A percentile compares a stretch with the other conserved stretches of the same genome.
These are phyloP conservation scores for Gracilaria caudata DNA, from an alignment of 23 red algal genomes.

Conservation along the genomic window DNA sequence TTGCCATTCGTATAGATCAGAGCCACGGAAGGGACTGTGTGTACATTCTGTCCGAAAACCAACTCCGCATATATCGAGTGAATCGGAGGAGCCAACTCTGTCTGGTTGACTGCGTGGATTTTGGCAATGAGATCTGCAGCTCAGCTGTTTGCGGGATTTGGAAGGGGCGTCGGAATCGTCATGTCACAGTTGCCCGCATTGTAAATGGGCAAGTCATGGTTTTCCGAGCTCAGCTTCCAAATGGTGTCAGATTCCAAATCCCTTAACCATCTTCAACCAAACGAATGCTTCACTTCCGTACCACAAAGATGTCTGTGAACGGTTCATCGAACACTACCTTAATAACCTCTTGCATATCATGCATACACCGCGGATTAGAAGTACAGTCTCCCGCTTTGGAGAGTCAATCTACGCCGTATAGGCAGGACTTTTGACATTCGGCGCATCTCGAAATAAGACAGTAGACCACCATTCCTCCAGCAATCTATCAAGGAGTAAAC, in stretches of 20 bases:
- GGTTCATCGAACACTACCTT: background rate
- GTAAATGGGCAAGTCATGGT: background rate
- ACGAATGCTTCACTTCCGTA: too few species aligned
- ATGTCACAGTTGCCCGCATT: conserved; percentile 23
- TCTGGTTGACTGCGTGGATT: background rate
- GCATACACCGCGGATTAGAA: too few species aligned
- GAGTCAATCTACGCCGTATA: too few species aligned
- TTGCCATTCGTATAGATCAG: conserved; percentile 24
- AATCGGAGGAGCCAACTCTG: background rate
- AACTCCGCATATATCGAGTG: conserved; percentile 5
- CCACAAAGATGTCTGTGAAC: too few species aligned
- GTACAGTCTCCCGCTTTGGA: too few species aligned
- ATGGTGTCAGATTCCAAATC: conserved; percentile 9
- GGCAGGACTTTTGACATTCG: too few species aligned
- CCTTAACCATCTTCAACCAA: background rate
- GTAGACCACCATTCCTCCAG: too few species aligned
- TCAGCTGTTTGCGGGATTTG: conserved; percentile 20
- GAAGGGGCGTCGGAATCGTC: conserved; percentile 2
- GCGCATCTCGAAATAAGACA: too few species aligned
- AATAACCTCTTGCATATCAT: too few species aligned
- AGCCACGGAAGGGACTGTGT: conserved; percentile 16
- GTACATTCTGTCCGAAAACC: background rate
- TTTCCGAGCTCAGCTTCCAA: conserved; percentile 3
- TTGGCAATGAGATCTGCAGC: conserved; percentile 1
- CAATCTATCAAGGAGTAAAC: too few species aligned